These are phyloP conservation scores for Psophocarpus tetragonolobus DNA, from an alignment of 306 rosid species.

Conservation along the genomic window DNA sequence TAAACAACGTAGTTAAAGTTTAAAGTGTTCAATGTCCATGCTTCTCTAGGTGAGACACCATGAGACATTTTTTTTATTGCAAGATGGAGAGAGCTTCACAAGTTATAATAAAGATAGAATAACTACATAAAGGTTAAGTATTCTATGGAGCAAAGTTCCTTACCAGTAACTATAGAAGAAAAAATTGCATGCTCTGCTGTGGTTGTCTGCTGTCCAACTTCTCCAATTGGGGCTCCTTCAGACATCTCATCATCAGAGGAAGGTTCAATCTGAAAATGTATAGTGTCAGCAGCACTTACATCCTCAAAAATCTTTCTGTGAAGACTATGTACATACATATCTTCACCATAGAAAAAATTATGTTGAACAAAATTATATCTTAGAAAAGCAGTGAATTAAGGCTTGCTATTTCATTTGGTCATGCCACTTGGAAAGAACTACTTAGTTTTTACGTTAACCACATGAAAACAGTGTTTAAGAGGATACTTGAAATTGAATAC, in stretches of 20 bases:
- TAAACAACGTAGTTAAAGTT: background rate
- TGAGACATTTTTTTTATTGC: background rate
- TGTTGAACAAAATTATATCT: background rate
- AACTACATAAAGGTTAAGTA: background rate
- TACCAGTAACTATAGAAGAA: background rate
- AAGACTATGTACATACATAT: background rate
- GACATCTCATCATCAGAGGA: background rate
- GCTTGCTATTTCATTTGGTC: background rate
- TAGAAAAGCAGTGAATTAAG: background rate
- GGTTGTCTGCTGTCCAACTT: background rate
- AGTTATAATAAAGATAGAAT: background rate
- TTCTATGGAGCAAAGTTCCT: background rate
- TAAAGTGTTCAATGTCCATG: background rate
- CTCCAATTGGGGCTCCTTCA: background rate
- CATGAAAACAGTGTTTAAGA: too few relatives aligned
- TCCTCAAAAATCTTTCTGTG: background rate
- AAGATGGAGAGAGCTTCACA: background rate
- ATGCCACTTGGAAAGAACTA: slow-evolving; percentile 21
- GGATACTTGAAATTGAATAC: too few relatives aligned
- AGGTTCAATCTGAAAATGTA: background rate
- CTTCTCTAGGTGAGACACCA: background rate
- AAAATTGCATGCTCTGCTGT: background rate
- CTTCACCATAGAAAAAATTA: background rate
- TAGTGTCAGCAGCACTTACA: background rate
- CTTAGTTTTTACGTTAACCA: too few relatives aligned